Conservation (phyloP, 257 asterid genomes). For the Solanum okadae region DNA sequence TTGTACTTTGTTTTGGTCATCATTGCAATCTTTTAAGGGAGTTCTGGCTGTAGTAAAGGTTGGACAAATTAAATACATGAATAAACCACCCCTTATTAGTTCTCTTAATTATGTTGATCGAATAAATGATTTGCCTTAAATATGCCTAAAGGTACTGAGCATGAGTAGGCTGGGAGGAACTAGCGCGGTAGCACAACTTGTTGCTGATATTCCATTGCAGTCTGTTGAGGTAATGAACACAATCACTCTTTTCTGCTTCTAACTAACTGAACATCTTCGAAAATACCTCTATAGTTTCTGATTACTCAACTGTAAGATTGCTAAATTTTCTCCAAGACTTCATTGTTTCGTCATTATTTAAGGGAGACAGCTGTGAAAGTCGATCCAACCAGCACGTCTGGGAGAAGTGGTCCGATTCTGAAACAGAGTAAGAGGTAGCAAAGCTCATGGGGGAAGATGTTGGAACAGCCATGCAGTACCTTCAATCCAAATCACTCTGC, state of each 20-base stretch:
- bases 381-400: constrained; percentile 47
- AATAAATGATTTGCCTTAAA: not conserved
- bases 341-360: not conserved
- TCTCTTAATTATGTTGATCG: not conserved
- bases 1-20: not conserved
- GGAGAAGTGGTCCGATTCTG: constrained; percentile 83
- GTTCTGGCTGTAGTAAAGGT: not conserved
- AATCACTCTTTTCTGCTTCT: not conserved
- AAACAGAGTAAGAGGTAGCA: constrained; percentile 66
- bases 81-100: not conserved
- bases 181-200: constrained; percentile 78
- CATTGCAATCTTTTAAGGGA: not conserved
- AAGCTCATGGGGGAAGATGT: constrained; percentile 79
- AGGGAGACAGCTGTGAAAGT: constrained; percentile 45
- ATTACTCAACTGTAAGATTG: not conserved
- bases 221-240: constrained; percentile 46
- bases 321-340: not conserved
- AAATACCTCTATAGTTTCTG: not conserved
- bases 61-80: not conserved
- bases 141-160: constrained; percentile 51
- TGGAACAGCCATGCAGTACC: constrained; percentile 80
- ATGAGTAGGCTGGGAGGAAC: constrained; percentile 87
- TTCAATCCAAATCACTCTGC: constrained; percentile 76
- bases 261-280: not conserved
- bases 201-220: constrained; percentile 64